phyloP scores from a whole-genome alignment of 352 stramenopile species.

The Synura sp. region DNA sequence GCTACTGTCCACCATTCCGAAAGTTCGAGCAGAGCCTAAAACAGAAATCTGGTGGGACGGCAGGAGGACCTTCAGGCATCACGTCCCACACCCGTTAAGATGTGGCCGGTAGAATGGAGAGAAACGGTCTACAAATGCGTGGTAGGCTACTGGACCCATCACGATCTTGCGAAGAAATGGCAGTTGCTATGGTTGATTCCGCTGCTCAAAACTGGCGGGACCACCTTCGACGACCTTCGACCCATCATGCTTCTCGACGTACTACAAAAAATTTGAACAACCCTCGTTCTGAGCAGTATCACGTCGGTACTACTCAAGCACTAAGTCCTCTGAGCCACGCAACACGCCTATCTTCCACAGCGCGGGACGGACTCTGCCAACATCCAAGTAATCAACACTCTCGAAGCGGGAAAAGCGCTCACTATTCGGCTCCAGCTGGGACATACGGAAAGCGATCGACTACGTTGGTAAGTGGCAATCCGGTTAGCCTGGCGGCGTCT shows the following conservation, averaged over 20 bases:
- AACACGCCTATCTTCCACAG: background rate
- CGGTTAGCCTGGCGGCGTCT: too few species aligned
- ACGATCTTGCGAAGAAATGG: background rate
- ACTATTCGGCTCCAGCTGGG: slow-evolving; percentile 10
- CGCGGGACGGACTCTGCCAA: background rate
- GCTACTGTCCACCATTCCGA: background rate
- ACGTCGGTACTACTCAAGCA: too few species aligned
- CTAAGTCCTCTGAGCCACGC: background rate
- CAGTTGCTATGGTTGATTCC: slow-evolving; percentile 12
- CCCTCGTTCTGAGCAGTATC: background rate
- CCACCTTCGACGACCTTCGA: slow-evolving; percentile 9
- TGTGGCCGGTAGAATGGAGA: slow-evolving; percentile 19
- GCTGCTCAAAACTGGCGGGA: background rate
- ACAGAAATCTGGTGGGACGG: slow-evolving; percentile 8
- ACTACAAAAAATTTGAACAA: background rate
- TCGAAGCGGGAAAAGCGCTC: background rate
- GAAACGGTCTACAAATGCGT: background rate
- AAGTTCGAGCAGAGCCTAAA: slow-evolving; percentile 4
- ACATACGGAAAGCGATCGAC: slow-evolving; percentile 23
- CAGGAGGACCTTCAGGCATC: slow-evolving; percentile 1
- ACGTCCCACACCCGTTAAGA: slow-evolving; percentile 28
- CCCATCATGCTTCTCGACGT: slow-evolving; percentile 20
- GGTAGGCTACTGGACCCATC: slow-evolving; percentile 2
- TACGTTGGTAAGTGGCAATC: background rate
- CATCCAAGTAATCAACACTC: slow-evolving; percentile 12